Evolutionary conservation across 176 grass and related monocot genomes (phyloP).

Genomic region (Paspalum notatum): DNA sequence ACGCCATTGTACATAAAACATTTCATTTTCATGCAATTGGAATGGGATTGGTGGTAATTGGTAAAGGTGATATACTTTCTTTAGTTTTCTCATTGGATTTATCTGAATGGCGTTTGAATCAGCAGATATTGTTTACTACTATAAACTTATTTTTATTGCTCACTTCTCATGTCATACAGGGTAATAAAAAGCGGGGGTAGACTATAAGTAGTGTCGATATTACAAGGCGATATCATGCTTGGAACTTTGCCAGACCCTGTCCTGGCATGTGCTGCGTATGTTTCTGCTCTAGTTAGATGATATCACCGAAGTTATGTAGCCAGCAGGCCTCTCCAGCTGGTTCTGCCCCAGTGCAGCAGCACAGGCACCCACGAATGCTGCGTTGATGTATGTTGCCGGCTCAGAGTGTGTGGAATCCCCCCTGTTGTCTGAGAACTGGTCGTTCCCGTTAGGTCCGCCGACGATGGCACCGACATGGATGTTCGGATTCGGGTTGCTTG

Average conservation of each 20-base stretch:
- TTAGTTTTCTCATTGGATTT: neutral
- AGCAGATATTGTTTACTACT: neutral
- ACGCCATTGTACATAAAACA: constrained; percentile 34
- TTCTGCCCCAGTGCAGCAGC: constrained; percentile 43
- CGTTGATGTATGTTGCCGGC: constrained; percentile 62
- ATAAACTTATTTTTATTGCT: constrained; percentile 30
- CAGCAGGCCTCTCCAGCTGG: constrained; percentile 19
- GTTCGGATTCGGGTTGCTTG: constrained; percentile 47
- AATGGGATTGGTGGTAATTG: constrained; percentile 20
- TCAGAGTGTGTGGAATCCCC: constrained; percentile 54
- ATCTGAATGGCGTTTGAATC: constrained; percentile 1
- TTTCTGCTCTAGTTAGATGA: neutral
- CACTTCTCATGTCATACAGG: neutral
- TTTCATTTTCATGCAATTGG: constrained; percentile 27
- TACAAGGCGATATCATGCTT: neutral
- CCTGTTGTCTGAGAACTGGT: constrained; percentile 55
- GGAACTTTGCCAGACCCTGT: constrained; percentile 12
- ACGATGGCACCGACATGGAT: constrained; percentile 51
- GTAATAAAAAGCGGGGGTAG: neutral
- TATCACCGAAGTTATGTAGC: neutral
- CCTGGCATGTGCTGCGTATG: neutral
- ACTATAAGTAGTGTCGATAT: neutral
- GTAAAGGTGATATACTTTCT: constrained; percentile 6
- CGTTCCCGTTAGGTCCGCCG: constrained; percentile 51
- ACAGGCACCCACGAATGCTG: constrained; percentile 60